A percentile compares a stretch with the other conserved stretches of the same genome.
Evolutionary conservation across 2,329 filamentous ascomycete genomes (phyloP).

Genomic region (Epicoccum sorghinum): DNA sequence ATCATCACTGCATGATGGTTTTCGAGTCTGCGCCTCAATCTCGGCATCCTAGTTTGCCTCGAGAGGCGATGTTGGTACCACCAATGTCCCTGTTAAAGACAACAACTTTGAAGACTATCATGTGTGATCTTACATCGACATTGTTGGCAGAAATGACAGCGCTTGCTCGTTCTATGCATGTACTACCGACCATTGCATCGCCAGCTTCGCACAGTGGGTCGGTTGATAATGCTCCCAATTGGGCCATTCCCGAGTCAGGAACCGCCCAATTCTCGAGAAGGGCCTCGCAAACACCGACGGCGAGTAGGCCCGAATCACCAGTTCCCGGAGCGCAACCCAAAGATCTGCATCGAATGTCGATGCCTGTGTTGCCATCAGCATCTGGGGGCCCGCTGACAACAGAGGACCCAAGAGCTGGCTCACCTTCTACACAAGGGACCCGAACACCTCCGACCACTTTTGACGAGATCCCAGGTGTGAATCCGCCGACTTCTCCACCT

Average conservation of each 20-base stretch:
- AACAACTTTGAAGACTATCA: conserved; percentile 66
- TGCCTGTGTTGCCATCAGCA: conserved; percentile 66
- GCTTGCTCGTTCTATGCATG: conserved; percentile 56
- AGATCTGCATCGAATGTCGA: conserved; percentile 75
- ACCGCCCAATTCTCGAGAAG: conserved; percentile 32
- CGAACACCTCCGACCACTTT: conserved; percentile 58
- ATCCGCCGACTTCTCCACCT: conserved; percentile 46
- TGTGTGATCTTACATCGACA: conserved; percentile 53
- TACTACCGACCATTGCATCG: conserved; percentile 68
- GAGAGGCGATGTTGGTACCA: conserved; percentile 75
- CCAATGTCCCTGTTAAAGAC: conserved; percentile 70
- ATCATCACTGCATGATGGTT: conserved; percentile 78
- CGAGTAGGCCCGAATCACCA: conserved; percentile 41
- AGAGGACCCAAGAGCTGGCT: conserved; percentile 37
- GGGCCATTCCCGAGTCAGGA: conserved; percentile 36
- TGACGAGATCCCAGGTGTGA: conserved; percentile 47
- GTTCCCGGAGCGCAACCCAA: conserved; percentile 57
- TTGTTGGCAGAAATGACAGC: conserved; percentile 56
- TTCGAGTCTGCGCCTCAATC: conserved; percentile 69
- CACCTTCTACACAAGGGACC: conserved; percentile 34
- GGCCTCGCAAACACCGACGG: conserved; percentile 38
- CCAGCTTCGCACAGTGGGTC: conserved; percentile 40
- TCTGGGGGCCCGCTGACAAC: conserved; percentile 29
- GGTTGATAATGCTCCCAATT: conserved; percentile 35
- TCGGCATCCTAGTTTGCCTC: conserved; percentile 54